Percentiles rank a stretch among this genome's conserved stretches.
Conservation (phyloP, 129 eudicot species). For the Flaveria sonorensis region DNA sequence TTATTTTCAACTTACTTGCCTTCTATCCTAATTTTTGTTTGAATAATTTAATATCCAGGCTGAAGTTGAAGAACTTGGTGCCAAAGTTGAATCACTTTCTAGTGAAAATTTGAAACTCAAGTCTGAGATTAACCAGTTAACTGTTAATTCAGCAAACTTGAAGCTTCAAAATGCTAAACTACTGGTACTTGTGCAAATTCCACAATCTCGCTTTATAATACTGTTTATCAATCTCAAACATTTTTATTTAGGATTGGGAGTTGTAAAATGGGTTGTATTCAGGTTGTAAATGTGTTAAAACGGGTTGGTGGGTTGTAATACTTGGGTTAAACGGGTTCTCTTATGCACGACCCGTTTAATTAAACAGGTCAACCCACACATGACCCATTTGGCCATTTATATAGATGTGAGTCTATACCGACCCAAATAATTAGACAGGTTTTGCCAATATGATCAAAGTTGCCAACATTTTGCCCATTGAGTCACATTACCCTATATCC, state of each 20-base stretch:
- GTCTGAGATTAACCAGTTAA: slow-evolving; percentile 63
- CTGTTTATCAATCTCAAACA: not conserved
- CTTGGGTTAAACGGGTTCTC: not conserved
- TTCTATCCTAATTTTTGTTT: not conserved
- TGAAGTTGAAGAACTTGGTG: slow-evolving; percentile 81
- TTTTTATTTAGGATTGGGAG: not conserved
- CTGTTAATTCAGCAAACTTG: slow-evolving; percentile 63
- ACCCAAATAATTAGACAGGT: no score
- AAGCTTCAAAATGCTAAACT: slow-evolving; percentile 71
- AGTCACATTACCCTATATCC: not conserved
- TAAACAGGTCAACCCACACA: not conserved
- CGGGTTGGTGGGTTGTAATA: not conserved
- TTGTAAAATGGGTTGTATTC: not conserved
- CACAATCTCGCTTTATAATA: slow-evolving; percentile 12
- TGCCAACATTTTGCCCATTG: not conserved
- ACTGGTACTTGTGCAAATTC: slow-evolving; percentile 47
- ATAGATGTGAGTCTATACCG: no score
- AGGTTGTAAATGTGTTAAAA: not conserved
- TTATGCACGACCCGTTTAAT: not conserved
- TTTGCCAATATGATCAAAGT: not conserved
- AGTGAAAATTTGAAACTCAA: slow-evolving; percentile 65
- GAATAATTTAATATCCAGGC: slow-evolving; percentile 49
- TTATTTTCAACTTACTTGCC: no score
- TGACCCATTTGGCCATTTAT: no score
- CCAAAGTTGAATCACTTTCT: slow-evolving; percentile 66